A percentile compares a stretch with the other conserved stretches of the same genome.
These are phyloP conservation scores for Gorgonomyces haynaldii DNA, from an alignment of 192 early-diverging fungal species.

Conservation along the genomic window DNA sequence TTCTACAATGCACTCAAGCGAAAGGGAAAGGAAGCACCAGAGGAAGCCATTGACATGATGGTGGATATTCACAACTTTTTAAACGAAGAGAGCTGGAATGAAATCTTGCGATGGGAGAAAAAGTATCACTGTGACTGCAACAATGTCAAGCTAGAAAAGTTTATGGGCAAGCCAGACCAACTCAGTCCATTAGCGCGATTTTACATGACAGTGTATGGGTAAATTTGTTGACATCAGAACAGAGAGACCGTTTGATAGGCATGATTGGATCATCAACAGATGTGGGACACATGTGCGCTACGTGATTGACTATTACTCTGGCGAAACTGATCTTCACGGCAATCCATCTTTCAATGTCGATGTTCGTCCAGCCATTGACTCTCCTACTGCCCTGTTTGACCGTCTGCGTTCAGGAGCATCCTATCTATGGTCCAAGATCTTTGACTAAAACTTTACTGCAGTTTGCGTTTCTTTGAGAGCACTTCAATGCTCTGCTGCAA, in stretches of 20 bases:
- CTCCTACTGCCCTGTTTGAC: slow-evolving; percentile 33
- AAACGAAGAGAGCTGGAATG: slow-evolving; percentile 76
- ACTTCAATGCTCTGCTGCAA: too few species aligned
- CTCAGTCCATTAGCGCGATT: slow-evolving; percentile 15
- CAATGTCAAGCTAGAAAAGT: slow-evolving; percentile 58
- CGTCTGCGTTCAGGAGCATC: slow-evolving; percentile 10
- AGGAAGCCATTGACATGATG: slow-evolving; percentile 74
- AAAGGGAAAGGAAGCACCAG: slow-evolving; percentile 79
- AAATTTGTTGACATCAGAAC: slow-evolving; percentile 36
- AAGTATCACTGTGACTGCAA: slow-evolving; percentile 38
- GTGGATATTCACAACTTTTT: slow-evolving; percentile 97
- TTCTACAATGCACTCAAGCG: slow-evolving; percentile 77
- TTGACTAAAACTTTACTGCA: too few species aligned
- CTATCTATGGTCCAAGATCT: too few species aligned
- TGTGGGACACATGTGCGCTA: slow-evolving; percentile 87
- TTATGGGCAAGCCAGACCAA: slow-evolving; percentile 70
- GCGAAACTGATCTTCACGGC: slow-evolving; percentile 37
- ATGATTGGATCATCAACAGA: slow-evolving; percentile 90
- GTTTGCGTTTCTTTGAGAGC: too few species aligned
- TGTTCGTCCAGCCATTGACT: slow-evolving; percentile 89
- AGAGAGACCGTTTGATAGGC: slow-evolving; percentile 88
- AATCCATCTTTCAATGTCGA: slow-evolving; percentile 73
- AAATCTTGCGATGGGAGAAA: slow-evolving; percentile 88
- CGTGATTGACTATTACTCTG: slow-evolving; percentile 94
- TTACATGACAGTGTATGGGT: slow-evolving; percentile 5